Evolutionary conservation across 73 alveolate species (phyloP).

Genomic region (Durusdinium trenchii): DNA sequence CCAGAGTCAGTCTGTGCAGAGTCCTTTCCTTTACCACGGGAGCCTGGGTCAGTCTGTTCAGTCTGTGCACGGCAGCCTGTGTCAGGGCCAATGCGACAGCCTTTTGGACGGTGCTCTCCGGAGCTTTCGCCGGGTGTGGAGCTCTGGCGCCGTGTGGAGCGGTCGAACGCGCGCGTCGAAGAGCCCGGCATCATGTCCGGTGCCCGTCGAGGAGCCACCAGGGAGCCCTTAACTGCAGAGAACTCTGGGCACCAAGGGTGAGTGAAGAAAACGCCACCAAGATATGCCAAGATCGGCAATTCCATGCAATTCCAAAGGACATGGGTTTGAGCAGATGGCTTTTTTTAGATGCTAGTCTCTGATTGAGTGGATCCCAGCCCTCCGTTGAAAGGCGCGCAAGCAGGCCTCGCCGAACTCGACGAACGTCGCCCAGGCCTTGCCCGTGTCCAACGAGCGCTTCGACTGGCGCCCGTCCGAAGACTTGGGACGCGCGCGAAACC

Average conservation of each 20-base stretch:
- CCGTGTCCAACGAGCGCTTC: conserved; percentile 29
- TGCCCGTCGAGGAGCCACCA: no score
- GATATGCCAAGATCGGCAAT: not conserved
- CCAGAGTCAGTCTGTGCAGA: not conserved
- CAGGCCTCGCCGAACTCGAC: not conserved
- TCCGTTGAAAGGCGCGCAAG: not conserved
- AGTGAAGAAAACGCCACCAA: no score
- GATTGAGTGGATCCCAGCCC: not conserved
- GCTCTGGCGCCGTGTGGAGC: no score
- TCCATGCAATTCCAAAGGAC: not conserved
- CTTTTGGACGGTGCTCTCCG: not conserved
- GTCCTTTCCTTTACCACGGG: no score
- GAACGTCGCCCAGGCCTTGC: not conserved
- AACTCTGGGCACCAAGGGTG: no score
- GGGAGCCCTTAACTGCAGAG: no score
- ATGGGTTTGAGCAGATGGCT: not conserved
- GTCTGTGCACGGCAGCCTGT: no score
- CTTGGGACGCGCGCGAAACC: not conserved
- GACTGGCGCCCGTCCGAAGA: conserved; percentile 16
- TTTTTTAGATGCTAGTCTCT: not conserved
- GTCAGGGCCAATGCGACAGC: conserved; percentile 1
- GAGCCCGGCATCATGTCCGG: no score
- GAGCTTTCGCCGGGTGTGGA: not conserved
- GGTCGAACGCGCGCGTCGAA: no score
- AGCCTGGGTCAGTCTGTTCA: not conserved